Evolutionary conservation across 805 yeast species (phyloP).

Genomic region (Spencermartinsiella europaea): DNA sequence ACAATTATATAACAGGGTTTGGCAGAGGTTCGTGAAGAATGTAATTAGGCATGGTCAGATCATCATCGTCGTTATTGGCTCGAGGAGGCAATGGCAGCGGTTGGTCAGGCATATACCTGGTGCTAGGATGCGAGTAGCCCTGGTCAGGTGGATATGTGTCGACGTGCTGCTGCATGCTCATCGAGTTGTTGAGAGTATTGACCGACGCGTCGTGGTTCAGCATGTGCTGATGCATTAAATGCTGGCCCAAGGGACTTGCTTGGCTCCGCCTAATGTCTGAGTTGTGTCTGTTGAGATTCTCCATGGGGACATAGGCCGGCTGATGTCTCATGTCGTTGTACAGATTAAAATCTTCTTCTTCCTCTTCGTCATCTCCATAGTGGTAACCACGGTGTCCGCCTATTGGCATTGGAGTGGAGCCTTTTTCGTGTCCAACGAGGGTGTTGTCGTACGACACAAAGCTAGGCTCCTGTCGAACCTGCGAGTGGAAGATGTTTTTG

Average conservation of each 20-base stretch:
- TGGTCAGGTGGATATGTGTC: not conserved
- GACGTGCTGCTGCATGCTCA: not conserved
- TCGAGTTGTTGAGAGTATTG: not conserved
- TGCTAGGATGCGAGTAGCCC: not conserved
- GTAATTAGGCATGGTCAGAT: conserved; percentile 10
- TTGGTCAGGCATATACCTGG: not conserved
- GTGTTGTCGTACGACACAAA: not conserved
- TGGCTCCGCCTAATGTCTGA: not conserved
- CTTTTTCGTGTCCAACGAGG: not conserved
- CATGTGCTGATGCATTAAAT: not conserved
- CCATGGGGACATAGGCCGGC: not conserved
- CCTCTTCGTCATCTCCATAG: not conserved
- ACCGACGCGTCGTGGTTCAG: not conserved
- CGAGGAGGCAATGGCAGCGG: conserved; percentile 11
- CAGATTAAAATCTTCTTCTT: not conserved
- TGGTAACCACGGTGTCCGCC: not conserved
- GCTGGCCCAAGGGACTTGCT: not conserved
- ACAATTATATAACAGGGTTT: conserved; percentile 11
- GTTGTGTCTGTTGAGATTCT: not conserved
- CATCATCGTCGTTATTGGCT: conserved; percentile 8
- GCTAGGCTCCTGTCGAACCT: not conserved
- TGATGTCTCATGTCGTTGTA: not conserved
- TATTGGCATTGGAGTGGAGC: not conserved
- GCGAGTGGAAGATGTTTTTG: not conserved
- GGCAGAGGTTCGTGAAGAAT: conserved; percentile 13